These are phyloP conservation scores for Paramecium pentaurelia DNA, from an alignment of 73 alveolate genomes.

Conservation along the genomic window DNA sequence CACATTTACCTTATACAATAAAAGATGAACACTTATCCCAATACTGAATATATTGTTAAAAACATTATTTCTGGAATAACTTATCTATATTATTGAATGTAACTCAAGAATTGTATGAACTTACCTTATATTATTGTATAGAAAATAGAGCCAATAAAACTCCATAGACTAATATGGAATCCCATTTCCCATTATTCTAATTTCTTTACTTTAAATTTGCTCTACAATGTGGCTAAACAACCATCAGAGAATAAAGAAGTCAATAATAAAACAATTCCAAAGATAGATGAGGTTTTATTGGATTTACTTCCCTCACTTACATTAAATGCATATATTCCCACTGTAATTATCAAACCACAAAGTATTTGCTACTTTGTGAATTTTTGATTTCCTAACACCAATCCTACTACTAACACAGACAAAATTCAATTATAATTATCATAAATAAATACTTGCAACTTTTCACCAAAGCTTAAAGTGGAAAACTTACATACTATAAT, in stretches of 20 bases:
- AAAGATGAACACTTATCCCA: slow-evolving; percentile 51
- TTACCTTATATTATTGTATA: background rate
- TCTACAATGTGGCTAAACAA: slow-evolving; percentile 19
- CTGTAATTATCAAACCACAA: slow-evolving; percentile 48
- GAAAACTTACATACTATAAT: slow-evolving; percentile 42
- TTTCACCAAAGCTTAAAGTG: slow-evolving; percentile 56
- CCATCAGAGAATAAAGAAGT: slow-evolving; percentile 50
- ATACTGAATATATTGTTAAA: background rate
- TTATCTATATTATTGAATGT: background rate
- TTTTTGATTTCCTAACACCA: slow-evolving; percentile 24
- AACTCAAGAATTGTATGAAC: background rate
- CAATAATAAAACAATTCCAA: slow-evolving; percentile 29
- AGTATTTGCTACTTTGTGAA: slow-evolving; percentile 1
- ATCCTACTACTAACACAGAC: slow-evolving; percentile 54
- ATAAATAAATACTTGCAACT: slow-evolving; percentile 42
- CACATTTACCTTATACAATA: background rate
- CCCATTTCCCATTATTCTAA: slow-evolving; percentile 18
- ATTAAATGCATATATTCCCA: slow-evolving; percentile 32
- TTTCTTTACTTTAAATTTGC: background rate
- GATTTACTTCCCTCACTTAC: background rate
- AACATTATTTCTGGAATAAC: background rate
- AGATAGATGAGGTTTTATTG: background rate
- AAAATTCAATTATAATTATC: background rate
- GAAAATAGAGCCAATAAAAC: background rate
- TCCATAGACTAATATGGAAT: background rate